Evolutionary conservation across 2,329 filamentous ascomycete genomes (phyloP), one percentile per base, ranked within the genome.

Genomic region (Fusarium nodosum): DNA sequence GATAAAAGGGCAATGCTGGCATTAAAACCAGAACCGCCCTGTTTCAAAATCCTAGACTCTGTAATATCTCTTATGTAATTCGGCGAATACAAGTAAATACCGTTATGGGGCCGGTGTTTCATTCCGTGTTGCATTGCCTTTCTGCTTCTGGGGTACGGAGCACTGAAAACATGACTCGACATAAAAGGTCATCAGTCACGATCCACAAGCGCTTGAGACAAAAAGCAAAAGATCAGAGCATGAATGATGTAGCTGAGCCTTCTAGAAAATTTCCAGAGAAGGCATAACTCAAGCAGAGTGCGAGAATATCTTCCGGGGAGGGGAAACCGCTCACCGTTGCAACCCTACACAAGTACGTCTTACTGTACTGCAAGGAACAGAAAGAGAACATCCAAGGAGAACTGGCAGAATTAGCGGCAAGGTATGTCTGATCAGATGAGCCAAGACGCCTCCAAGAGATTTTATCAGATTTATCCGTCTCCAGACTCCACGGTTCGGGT

Each of bases 41-140:
- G 31, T 34, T 22, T 10, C 18, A 13, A 16, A 18, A 34, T 13
- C 30, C 30, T 6, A 7, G 20, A 48, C 13, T 33, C 11, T 31
- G n/a, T 24, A 34, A 34, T 33, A 50, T 36, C 5, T 50, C 18
- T 51, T n/a, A 61, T 33, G 56, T 24, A 46, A 60, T 34, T 15
- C 39, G 56, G 33, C 8, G n/a, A n/a, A 16, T 5, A 33, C 7
- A 33, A 60, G 15, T 30, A 26, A 16, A 39, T 7, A 30, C 41
- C 41, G 42, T 33, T 38, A 48, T 38, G 57, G 48, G 12, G 8
- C 24, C 60, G 57, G 60, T 5, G 20, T 44, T 15, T 22, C 5
- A 13, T 20, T 22, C 58, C 57, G 57, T 26, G 16, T 28, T 26
- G 41, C 41, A 26, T 26, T n/a, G 41, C 10, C 41, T 26, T 26